Percentiles rank a stretch among this genome's conserved stretches.
Evolutionary conservation across 192 early-diverging fungal species (phyloP).

Genomic region (Coemansia sp.): DNA sequence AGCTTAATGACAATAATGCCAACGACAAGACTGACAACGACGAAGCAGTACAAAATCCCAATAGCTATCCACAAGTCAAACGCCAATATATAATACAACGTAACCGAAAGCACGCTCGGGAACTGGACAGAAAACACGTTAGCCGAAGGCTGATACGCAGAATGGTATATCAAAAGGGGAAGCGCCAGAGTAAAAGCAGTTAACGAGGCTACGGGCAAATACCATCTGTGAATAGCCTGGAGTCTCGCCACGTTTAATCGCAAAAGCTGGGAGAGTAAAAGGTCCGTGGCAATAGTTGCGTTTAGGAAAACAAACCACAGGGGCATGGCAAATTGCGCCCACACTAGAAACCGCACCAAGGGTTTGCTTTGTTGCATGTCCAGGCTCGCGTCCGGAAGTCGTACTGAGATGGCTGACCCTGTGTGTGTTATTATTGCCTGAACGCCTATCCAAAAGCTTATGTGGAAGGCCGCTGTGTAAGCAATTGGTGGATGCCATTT

Average conservation of each 20-base stretch:
- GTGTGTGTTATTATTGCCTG: slow-evolving; percentile 52
- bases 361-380: slow-evolving; percentile 43
- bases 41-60: slow-evolving; percentile 51
- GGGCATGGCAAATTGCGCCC: slow-evolving; percentile 56
- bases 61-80: slow-evolving; percentile 55
- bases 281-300: slow-evolving; percentile 46
- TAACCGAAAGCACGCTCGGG: slow-evolving; percentile 48
- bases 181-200: slow-evolving; percentile 40
- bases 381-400: slow-evolving; percentile 34
- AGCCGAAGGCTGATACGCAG: slow-evolving; percentile 36
- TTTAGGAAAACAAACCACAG: slow-evolving; percentile 57
- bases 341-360: slow-evolving; percentile 45
- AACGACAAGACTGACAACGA: slow-evolving; percentile 44
- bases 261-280: slow-evolving; percentile 45
- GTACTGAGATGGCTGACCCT: slow-evolving; percentile 44
- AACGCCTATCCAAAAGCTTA: slow-evolving; percentile 55
- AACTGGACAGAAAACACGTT: slow-evolving; percentile 55
- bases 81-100: slow-evolving; percentile 51
- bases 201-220: slow-evolving; percentile 36
- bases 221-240: slow-evolving; percentile 45
- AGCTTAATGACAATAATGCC: slow-evolving; percentile 35
- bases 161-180: slow-evolving; percentile 51
- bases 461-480: slow-evolving; percentile 49
- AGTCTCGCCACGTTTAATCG: slow-evolving; percentile 25
- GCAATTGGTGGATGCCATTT: slow-evolving; percentile 52